phyloP scores from a whole-genome alignment of 1,284 basidiomycete species.

The Cerioporus squamosus region DNA sequence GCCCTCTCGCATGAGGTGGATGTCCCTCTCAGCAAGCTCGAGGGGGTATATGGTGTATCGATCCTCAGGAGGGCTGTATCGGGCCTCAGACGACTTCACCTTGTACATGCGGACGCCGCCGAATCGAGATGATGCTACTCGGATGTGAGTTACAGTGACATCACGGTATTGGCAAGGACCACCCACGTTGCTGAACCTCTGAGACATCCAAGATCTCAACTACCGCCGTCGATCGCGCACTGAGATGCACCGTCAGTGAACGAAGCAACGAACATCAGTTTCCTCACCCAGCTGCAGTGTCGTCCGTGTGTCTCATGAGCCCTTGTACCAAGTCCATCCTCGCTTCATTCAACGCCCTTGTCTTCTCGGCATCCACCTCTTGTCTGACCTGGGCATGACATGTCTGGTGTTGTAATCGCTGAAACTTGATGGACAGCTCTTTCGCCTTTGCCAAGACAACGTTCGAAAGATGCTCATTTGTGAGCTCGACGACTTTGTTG shows the following conservation, averaged over 20 bases:
- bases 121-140: not conserved
- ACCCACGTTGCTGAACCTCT: no score
- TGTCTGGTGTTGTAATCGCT: constrained; percentile 24
- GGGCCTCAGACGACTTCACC: constrained; percentile 2
- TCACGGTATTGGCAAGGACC: no score
- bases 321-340: no score
- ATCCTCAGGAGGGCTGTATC: constrained; percentile 28
- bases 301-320: no score
- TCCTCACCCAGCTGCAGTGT: no score
- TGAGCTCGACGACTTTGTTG: not conserved
- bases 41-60: constrained; percentile 43
- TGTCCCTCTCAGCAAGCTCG: constrained; percentile 45
- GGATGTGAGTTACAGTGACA: no score
- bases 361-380: not conserved
- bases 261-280: no score
- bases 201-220: no score
- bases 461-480: not conserved
- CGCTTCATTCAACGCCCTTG: not conserved
- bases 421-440: constrained; percentile 6
- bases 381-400: constrained; percentile 14
- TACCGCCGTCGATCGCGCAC: no score
- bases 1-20: constrained; percentile 45
- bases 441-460: constrained; percentile 10
- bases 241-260: no score
- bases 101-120: not conserved